Base-by-base conservation (phyloP, 108 stramenopile genomes). In the Poteriospumella lacustris region DNA sequence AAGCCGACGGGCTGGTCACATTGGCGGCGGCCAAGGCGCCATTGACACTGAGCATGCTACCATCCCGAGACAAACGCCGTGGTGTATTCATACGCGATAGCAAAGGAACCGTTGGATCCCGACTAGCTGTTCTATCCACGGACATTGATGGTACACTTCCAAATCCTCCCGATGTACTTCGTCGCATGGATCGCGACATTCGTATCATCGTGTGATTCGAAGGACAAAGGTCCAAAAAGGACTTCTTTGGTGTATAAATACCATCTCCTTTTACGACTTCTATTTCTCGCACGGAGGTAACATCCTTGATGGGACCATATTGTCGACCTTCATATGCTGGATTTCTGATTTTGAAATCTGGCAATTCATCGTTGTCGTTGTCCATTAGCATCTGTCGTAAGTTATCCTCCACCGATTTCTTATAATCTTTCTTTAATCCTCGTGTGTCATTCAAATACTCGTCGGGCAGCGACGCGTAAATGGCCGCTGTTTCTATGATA, bases 291-390 rank as follows among this genome's bases (percentile, higher is more conserved):
- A 64, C 60, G 9, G 60, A 5, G 3, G 5, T 64, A 5, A 24
- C 36, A 64, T 64, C 60, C 36, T 33, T 64, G 36, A 64, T 33
- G 36, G 60, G 60, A 12, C 60, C 60, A 64, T 34, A 64, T 64
- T 64, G 60, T 64, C 28, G 9, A 5, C 60, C 60, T 33, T 33
- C 60, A 64, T 64, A 64, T 12, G 60, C 60, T 34, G 60, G 12
- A 31, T 19, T 33, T 5, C 60, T 26, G 36, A 64, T 33, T 12
- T 24, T 3, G 36, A 34, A 34, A 19, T 3, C 24, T 3, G 60
- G 60, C 36, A 64, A 64, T 24, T 33, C 36, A 34, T 64, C 60
- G 9, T 64, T 34, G 9, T 64, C 60, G 31, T 64, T 19, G 36
- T 64, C 60, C 31, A 31, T 3, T 31, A 64, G 60, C 60, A 64